phyloP scores from a whole-genome alignment of 805 yeast species.

The Yarrowia sp. region DNA sequence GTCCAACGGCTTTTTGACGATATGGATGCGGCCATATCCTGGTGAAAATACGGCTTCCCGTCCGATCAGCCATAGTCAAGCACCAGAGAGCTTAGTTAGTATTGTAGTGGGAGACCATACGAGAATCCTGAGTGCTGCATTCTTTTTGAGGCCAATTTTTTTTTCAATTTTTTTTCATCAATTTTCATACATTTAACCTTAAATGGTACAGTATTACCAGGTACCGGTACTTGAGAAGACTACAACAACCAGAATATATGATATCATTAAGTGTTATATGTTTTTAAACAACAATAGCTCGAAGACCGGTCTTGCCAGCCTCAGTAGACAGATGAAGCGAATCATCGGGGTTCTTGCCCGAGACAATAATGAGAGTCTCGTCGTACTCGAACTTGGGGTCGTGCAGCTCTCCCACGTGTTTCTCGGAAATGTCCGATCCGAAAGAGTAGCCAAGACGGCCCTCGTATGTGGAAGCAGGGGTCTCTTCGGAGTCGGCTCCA shows the following conservation, averaged over 20 bases:
- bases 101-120: constrained; percentile 17
- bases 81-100: constrained; percentile 12
- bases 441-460: constrained; percentile 17
- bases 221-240: too few relatives aligned
- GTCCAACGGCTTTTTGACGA: background rate
- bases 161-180: background rate
- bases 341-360: constrained; percentile 13
- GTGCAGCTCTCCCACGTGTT: background rate
- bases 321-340: constrained; percentile 13
- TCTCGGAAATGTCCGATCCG: background rate
- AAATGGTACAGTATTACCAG: too few relatives aligned
- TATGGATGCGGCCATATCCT: constrained; percentile 10
- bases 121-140: constrained; percentile 13
- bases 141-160: background rate
- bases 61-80: constrained; percentile 20
- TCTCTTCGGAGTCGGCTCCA: background rate
- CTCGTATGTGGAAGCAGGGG: constrained; percentile 10
- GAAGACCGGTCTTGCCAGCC: constrained; percentile 20
- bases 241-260: background rate
- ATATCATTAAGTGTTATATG: background rate
- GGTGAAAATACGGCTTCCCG: constrained; percentile 18
- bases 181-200: background rate
- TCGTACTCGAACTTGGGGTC: constrained; percentile 2
- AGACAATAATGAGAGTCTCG: constrained; percentile 10
- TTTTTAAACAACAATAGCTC: constrained; percentile 20